Conservation (phyloP, 495 filamentous ascomycete species). For the Xylaria intraflava region DNA sequence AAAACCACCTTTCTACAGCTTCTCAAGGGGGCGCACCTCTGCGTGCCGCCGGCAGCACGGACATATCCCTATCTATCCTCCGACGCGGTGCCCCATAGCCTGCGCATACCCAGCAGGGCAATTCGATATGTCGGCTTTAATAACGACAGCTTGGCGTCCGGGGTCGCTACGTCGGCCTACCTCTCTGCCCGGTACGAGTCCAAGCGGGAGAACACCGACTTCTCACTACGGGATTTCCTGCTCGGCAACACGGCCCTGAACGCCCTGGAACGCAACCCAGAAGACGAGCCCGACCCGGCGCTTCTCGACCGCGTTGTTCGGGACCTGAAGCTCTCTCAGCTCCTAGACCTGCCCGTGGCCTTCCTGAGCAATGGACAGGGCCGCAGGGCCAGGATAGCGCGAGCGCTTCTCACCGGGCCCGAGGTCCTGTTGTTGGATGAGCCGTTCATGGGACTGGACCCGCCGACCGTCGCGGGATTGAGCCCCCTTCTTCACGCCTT, state of each 20-base stretch:
- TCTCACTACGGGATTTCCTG: slow-evolving; percentile 72
- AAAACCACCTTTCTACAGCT: slow-evolving; percentile 73
- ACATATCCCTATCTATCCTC: slow-evolving; percentile 68
- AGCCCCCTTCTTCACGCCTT: slow-evolving; percentile 62
- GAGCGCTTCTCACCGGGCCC: slow-evolving; percentile 69
- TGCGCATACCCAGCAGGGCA: slow-evolving; percentile 54
- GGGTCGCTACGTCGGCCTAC: slow-evolving; percentile 60
- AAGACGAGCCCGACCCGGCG: slow-evolving; percentile 42
- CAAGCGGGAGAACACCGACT: slow-evolving; percentile 76
- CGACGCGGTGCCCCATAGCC: slow-evolving; percentile 47
- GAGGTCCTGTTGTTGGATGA: slow-evolving; percentile 85
- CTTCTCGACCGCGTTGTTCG: slow-evolving; percentile 54
- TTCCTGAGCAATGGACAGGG: slow-evolving; percentile 93
- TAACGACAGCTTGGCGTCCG: slow-evolving; percentile 43
- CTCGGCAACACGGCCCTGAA: slow-evolving; percentile 73
- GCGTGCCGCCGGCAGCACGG: slow-evolving; percentile 63
- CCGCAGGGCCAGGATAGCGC: slow-evolving; percentile 77
- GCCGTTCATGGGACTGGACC: slow-evolving; percentile 95
- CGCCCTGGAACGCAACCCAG: slow-evolving; percentile 37
- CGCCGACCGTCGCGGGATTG: slow-evolving; percentile 61
- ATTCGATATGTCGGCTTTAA: slow-evolving; percentile 82
- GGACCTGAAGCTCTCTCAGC: slow-evolving; percentile 56
- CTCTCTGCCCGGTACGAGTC: slow-evolving; percentile 92
- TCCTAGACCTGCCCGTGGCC: slow-evolving; percentile 73
- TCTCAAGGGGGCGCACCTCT: slow-evolving; percentile 65